These are phyloP conservation scores for Tagetes patula DNA, from an alignment of 129 eudicot genomes.

Conservation along the genomic window DNA sequence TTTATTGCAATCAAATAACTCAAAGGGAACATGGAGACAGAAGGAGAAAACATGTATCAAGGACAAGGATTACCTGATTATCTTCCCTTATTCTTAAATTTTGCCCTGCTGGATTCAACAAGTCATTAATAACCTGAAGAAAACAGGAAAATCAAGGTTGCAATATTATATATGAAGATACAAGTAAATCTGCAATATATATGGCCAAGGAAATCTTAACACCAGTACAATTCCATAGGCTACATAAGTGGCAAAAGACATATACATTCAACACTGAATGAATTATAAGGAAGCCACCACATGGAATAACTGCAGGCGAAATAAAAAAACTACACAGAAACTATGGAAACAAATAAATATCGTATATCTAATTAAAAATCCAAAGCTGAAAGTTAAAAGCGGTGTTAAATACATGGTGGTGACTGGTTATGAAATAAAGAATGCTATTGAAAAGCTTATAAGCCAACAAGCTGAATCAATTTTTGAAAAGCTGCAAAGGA, in stretches of 20 bases:
- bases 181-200: conserved; percentile 17
- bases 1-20: not conserved
- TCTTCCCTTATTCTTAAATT: conserved; percentile 91
- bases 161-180: conserved; percentile 1
- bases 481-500: conserved; percentile 2
- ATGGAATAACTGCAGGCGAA: not conserved
- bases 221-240: conserved; percentile 1
- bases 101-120: conserved; percentile 96
- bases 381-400: not conserved
- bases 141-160: conserved; percentile 13
- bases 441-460: not conserved
- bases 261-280: not conserved
- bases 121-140: conserved; percentile 91
- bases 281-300: not conserved
- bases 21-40: conserved; percentile 2
- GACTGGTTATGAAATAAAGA: not conserved
- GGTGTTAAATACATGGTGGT: conserved; percentile 7
- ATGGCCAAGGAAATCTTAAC: conserved; percentile 1
- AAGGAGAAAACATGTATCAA: conserved; percentile 6
- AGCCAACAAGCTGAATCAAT: not conserved
- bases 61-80: conserved; percentile 57
- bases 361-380: not conserved
- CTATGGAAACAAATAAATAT: not conserved
- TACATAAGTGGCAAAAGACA: not conserved
- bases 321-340: not conserved